Conservation (phyloP, 2,329 filamentous ascomycete species). For the Nannizziopsis barbatae region DNA sequence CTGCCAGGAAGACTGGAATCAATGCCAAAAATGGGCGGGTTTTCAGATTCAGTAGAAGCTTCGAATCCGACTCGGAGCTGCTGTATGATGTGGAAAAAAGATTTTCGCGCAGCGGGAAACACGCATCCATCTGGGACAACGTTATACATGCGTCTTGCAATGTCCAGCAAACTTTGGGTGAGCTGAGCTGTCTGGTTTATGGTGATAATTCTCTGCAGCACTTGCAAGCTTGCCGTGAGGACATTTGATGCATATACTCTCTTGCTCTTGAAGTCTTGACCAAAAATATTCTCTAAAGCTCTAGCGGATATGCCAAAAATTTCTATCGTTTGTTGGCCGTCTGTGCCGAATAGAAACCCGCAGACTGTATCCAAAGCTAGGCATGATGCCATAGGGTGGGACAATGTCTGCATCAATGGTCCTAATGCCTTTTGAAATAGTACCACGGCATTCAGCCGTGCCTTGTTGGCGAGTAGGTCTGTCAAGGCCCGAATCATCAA, state of each 20-base stretch:
- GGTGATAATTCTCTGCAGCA: constrained; percentile 26
- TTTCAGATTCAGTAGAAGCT: background rate
- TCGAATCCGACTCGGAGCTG: constrained; percentile 2
- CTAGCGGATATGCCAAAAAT: constrained; percentile 22
- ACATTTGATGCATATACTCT: constrained; percentile 16
- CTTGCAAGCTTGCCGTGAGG: constrained; percentile 12
- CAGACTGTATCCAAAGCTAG: constrained; percentile 35
- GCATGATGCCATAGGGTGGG: constrained; percentile 34
- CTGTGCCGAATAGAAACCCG: constrained; percentile 35
- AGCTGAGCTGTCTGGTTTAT: constrained; percentile 30
- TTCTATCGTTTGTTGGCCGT: constrained; percentile 27
- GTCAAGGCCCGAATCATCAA: constrained; percentile 22
- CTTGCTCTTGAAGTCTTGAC: background rate
- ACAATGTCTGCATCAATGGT: constrained; percentile 34
- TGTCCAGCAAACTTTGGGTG: constrained; percentile 18
- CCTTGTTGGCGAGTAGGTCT: constrained; percentile 15
- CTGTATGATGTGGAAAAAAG: constrained; percentile 4
- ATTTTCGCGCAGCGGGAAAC: background rate
- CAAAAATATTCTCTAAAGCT: background rate
- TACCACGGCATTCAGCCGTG: constrained; percentile 16
- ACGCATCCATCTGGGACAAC: background rate
- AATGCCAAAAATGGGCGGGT: background rate
- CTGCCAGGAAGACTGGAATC: constrained; percentile 16
- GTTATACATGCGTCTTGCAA: constrained; percentile 15
- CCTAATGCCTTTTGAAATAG: constrained; percentile 21